A percentile compares a stretch with the other conserved stretches of the same genome.
Conservation (phyloP, 164 flowering plant genomes). For the Santalum album region DNA sequence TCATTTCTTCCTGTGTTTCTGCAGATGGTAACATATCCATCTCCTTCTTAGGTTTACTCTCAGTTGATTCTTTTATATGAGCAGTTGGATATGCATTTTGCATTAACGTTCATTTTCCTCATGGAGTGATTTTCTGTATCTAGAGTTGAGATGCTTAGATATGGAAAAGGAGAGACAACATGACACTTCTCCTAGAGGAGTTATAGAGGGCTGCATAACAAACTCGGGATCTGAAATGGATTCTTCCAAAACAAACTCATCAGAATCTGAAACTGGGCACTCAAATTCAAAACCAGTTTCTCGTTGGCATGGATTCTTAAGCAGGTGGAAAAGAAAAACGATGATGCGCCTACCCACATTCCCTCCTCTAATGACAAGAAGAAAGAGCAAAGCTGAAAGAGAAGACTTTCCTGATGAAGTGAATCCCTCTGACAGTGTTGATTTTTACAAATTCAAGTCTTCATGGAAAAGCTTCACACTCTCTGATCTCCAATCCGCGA, state of each 20-base stretch:
- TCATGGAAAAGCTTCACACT: slow-evolving; percentile 29
- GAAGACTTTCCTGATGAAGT: slow-evolving; percentile 11
- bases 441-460: slow-evolving; percentile 22
- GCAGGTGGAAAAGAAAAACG: background rate
- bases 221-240: slow-evolving; percentile 1
- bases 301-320: slow-evolving; percentile 12
- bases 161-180: slow-evolving; percentile 4
- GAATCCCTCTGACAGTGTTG: slow-evolving; percentile 2
- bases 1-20: too few species aligned
- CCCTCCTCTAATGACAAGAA: slow-evolving; percentile 18
- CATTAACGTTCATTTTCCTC: too few species aligned
- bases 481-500: background rate
- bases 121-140: too few species aligned
- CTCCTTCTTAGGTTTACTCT: too few species aligned
- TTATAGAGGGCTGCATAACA: background rate
- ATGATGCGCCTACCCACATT: slow-evolving; percentile 1
- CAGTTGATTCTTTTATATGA: too few species aligned
- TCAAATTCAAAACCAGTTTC: slow-evolving; percentile 23
- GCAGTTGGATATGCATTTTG: too few species aligned
- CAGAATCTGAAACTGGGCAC: background rate
- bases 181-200: slow-evolving; percentile 3
- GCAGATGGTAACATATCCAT: too few species aligned
- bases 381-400: slow-evolving; percentile 30
- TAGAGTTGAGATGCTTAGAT: slow-evolving; percentile 5
- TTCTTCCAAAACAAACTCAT: background rate